These are phyloP conservation scores for Alternaria panax DNA, from an alignment of 2,329 filamentous ascomycete genomes.

Conservation along the genomic window DNA sequence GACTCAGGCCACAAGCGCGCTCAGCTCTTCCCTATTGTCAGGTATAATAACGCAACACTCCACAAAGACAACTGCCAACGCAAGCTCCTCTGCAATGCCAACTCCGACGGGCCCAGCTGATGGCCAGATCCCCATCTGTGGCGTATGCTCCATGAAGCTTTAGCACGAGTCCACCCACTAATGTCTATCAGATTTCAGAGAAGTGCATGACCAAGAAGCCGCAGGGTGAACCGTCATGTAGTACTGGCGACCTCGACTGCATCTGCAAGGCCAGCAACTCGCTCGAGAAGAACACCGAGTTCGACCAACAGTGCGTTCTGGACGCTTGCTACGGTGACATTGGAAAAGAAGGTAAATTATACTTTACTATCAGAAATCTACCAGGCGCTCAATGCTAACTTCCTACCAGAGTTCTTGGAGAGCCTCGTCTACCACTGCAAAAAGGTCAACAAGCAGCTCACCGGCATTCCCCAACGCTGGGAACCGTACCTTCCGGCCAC, in stretches of 20 bases:
- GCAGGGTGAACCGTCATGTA: slow-evolving; percentile 10
- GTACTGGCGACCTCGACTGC: slow-evolving; percentile 17
- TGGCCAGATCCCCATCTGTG: slow-evolving; percentile 16
- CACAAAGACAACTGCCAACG: not conserved
- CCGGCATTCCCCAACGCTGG: slow-evolving; percentile 21
- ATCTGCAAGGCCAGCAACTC: slow-evolving; percentile 26
- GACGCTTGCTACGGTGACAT: slow-evolving; percentile 20
- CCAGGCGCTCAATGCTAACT: not conserved
- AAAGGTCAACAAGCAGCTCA: slow-evolving; percentile 1
- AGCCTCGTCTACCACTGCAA: slow-evolving; percentile 20
- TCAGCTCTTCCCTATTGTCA: not conserved
- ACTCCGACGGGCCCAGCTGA: not conserved
- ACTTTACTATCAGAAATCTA: not conserved
- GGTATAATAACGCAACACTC: not conserved
- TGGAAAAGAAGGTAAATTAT: slow-evolving; percentile 13
- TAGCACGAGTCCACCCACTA: not conserved
- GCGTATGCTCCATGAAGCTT: not conserved
- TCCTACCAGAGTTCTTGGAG: slow-evolving; percentile 19
- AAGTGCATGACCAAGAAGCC: slow-evolving; percentile 16
- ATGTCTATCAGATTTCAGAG: slow-evolving; percentile 11
- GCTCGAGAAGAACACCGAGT: slow-evolving; percentile 18
- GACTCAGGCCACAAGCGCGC: not conserved
- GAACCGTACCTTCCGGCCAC: slow-evolving; percentile 15
- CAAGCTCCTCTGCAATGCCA: not conserved
- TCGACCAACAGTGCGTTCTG: slow-evolving; percentile 22